Base-by-base conservation (phyloP, 75 land plant genomes). In the Chamaecyparis obtusa region DNA sequence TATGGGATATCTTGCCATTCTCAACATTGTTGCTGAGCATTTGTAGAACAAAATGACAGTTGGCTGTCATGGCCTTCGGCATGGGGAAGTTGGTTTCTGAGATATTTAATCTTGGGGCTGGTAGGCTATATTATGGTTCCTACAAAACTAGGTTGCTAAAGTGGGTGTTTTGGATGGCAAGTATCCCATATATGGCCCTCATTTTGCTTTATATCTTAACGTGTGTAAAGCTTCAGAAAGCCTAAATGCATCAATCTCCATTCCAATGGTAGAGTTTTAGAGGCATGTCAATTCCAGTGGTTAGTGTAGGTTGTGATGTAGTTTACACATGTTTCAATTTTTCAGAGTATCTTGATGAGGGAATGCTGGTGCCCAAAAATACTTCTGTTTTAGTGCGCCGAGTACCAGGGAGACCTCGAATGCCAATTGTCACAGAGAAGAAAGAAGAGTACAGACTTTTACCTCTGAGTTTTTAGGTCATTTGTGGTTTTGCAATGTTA, bases 261-360 rank as follows among this genome's bases (percentile, higher is more conserved):
- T 74, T 74, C 76, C 76, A 74, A 14, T 74, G 76, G 76, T 74
- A 74, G 76, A 33, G 76, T 36, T 33, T 74, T 32, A 64, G n/a
- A 74, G 76, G 83, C 83, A 84, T 84, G 67, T 56, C 57, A 6
- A 35, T 51, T 84, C 85, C 24, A 36, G 15, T 84, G 43, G 64
- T 84, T 84, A 84, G 85, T 56, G 24, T 84, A 84, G 36, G 64
- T 84, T 84, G 85, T 84, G 85, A 84, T 84, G 33, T 54, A 55
- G 60, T 35, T 84, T 84, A 84, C 49, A 17, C 33, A 84, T 84
- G 37, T 79, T 90, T 84, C 86, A 77, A 60, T 55, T 64, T 94
- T 95, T 91, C 97, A 97, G 99, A 97, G 78, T 97, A 97, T 90
- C 87, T 79, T 86, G 99, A 97, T 92, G 99, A 97, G 90, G 95